Base-by-base conservation (phyloP, 768 basidiomycete genomes). In the Tricholomella constricta region DNA sequence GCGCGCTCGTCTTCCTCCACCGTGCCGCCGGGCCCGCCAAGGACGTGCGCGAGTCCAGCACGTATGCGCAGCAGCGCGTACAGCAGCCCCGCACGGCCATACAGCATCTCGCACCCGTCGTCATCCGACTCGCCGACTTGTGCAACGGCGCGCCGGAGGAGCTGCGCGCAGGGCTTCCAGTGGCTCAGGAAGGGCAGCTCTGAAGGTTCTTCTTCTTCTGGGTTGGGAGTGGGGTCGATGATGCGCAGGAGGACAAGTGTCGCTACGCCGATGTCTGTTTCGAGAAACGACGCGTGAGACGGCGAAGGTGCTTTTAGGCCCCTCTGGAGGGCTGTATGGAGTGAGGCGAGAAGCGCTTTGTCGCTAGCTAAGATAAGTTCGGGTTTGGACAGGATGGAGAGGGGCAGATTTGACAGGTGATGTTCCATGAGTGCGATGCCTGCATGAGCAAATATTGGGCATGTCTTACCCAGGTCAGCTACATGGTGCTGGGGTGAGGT, bases 21-120 rank as follows among this genome's bases (percentile, higher is more conserved):
- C 27, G 51, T 41, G 31, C 35, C 22, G 20, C 17, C n/a, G 15
- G 22, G 1, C 2, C 17, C 6, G n/a, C 29, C 35, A 19, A 15
- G 32, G n/a, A n/a, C 36, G 36, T 26, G 7, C 17, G 17, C 26
- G 29, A 57, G 15, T 9, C 17, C 43, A 15, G 57, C 58, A 27
- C 79, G 73, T n/a, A 85, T 68, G 27, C 69, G 71, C 2, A 82
- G 69, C 15, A 84, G 65, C 4, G 78, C 74, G 54, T 83, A 83
- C 1, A 85, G 69, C 32, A 84, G 66, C 2, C 83, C 82, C 15
- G 81, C 81, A 42, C 82, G 80, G 2, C 82, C 82, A 60, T 84
- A 84, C 8, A 85, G 69, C 5, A 83, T 74, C 57, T 85, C 83
- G 56, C 79, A 82, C 14, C 75, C 78, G 51, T 77, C 80, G 45